Evolutionary conservation across 345 rosid species (phyloP), one percentile per base, ranked within the genome.

Genomic region (Euphorbia lathyris): DNA sequence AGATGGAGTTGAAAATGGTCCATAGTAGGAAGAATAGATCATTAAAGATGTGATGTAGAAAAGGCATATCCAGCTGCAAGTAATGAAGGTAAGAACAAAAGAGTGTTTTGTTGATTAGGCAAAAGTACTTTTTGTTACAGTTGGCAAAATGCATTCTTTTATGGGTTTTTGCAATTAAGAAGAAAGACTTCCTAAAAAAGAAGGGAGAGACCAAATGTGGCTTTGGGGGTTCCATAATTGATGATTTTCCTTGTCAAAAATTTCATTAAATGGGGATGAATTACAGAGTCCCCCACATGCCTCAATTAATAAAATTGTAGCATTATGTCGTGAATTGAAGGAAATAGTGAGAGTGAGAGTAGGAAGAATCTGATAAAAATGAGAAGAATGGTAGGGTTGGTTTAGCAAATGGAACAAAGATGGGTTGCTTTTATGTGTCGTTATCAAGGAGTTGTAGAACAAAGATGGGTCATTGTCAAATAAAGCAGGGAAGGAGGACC

Each of bases 31-130:
- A 7, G 63, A 23, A 36, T 40, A 64, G 51, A 70, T 75, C 78
- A 67, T 56, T 66, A 79, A 79, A 70, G 78, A 70, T 51, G 62
- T 19, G 63, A 59, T 12, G 30, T 40, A 65, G 66, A 34, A 34
- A 34, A 51, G 48, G 14, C 32, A 42, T 1, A 16, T 1, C 16
- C 13, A 55, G 58, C 74, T 65, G 82, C 42, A 62, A 61, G 53
- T 16, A 60, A 22, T 63, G 32, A 63, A 23, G 27, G n/a, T 22
- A n/a, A 60, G 60, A 74, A 57, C 42, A 60, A 40, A 61, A 48
- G 56, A 43, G 61, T 57, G n/a, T 50, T 65, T 62, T 23, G 10
- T 55, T 53, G 57, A 63, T 38, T 71, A 19, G 58, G 12, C 11
- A 22, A 13, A 23, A 22, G 8, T 32, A 8, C 74, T 36, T 64